Conservation (phyloP, 768 basidiomycete genomes). For the Termitomyces sp. region DNA sequence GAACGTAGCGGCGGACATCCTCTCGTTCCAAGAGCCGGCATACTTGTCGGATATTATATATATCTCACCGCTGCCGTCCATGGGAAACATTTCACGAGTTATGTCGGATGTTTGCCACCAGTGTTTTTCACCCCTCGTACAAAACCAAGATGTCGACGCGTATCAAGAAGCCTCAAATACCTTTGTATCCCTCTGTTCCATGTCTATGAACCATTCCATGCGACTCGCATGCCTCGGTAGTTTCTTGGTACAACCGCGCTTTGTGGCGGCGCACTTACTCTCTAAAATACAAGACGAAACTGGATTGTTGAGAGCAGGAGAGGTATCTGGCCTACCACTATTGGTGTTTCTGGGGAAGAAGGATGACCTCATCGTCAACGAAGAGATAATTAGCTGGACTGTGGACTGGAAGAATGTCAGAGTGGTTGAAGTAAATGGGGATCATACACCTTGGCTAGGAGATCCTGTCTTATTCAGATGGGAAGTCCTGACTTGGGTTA, state of each 20-base stretch:
- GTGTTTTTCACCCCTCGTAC: slow-evolving; percentile 14
- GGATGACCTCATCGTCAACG: slow-evolving; percentile 21
- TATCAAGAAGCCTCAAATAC: slow-evolving; percentile 19
- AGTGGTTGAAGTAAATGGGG: slow-evolving; percentile 22
- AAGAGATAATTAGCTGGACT: slow-evolving; percentile 18
- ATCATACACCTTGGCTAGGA: slow-evolving; percentile 27
- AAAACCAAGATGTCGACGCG: slow-evolving; percentile 18
- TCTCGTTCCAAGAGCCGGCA: slow-evolving; percentile 20
- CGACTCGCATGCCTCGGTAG: slow-evolving; percentile 20
- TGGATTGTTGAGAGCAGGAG: slow-evolving; percentile 21
- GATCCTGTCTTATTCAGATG: slow-evolving; percentile 19
- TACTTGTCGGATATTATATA: slow-evolving; percentile 26
- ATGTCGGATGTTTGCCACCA: slow-evolving; percentile 15
- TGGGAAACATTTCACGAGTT: slow-evolving; percentile 18
- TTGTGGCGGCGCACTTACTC: slow-evolving; percentile 17
- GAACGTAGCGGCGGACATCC: slow-evolving; percentile 24
- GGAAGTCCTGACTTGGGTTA: slow-evolving; percentile 21
- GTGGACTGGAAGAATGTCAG: slow-evolving; percentile 22
- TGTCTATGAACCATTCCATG: slow-evolving; percentile 12
- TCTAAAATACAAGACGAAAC: slow-evolving; percentile 21
- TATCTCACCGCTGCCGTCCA: slow-evolving; percentile 22
- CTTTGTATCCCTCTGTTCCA: slow-evolving; percentile 17
- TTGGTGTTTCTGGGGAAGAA: slow-evolving; percentile 22
- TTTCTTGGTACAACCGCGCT: slow-evolving; percentile 23
- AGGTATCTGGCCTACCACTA: slow-evolving; percentile 20